These are phyloP conservation scores for Fraxinus paxiana DNA, from an alignment of 305 asterid genomes.

Conservation along the genomic window DNA sequence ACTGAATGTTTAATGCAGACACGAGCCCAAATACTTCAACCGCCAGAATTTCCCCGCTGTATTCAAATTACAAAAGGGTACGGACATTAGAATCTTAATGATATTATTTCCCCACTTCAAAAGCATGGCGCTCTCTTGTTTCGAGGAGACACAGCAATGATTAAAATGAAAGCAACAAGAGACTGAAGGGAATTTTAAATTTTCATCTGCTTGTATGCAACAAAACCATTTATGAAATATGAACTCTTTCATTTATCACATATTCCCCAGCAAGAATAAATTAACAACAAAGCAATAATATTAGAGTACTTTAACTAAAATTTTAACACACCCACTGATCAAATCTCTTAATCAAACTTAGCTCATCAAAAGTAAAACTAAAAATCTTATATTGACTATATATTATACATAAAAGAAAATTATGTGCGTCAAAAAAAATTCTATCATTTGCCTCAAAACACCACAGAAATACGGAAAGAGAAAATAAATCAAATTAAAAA, in stretches of 20 bases:
- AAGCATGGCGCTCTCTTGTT: neutral
- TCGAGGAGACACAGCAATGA: neutral
- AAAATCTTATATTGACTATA: neutral
- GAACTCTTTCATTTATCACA: neutral
- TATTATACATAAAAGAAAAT: neutral
- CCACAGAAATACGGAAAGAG: neutral
- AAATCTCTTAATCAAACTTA: neutral
- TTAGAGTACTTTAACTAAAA: neutral
- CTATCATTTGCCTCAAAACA: neutral
- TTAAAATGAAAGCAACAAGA: neutral
- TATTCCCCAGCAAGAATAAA: neutral
- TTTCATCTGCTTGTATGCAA: neutral
- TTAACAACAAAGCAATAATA: neutral
- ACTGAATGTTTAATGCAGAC: conserved; percentile 4
- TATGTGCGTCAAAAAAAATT: neutral
- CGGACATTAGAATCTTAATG: conserved; percentile 20
- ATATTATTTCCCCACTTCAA: neutral
- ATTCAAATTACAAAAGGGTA: conserved; percentile 18
- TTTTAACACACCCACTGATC: neutral
- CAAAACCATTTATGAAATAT: neutral
- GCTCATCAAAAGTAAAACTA: neutral
- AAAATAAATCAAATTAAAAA: neutral
- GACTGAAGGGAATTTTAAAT: neutral
- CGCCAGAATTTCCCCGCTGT: conserved; percentile 25
- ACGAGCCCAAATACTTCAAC: conserved; percentile 21